Base-by-base conservation (phyloP, 768 basidiomycete species). In the Infundibulicybe gibba region DNA sequence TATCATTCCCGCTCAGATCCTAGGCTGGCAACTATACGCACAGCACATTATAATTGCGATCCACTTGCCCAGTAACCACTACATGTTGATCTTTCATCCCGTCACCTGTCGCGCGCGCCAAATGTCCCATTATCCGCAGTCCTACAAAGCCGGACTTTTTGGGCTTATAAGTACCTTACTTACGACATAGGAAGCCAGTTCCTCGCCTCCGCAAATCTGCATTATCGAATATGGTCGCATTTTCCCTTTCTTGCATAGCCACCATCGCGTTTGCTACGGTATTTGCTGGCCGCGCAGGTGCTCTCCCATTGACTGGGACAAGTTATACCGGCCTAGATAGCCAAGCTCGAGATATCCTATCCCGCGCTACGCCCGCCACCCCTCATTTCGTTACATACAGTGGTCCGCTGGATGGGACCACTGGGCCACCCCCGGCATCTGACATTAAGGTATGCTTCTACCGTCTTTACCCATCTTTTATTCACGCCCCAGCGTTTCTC, bases 321-420 rank as follows among this genome's bases (percentile, higher is more conserved):
- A 21, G 33, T 9, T 53, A 60, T 44, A 56, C 59, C 16, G 58
- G 56, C 19, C 60, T 70, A 14, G 59, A 58, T 44, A 50, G 63
- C 19, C 56, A 64, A 40, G 58, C 62, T 5, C 57, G 60, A 46
- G 61, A 66, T 31, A 60, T 72, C 42, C 37, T 69, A 41, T 56
- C 63, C 42, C 64, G 65, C 14, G 65, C 71, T 5, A 68, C 68
- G 9, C 67, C 68, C 25, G 69, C 71, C 17, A 68, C 79, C 3
- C 82, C 83, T 38, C 71, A 75, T 55, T 85, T 73, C 51, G 70
- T 76, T 6, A 58, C 69, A 12, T 75, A 77, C 46, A 59, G 59
- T 16, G 72, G 75, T 52, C 53, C 58, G 35, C 80, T 59, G 46
- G 35, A n/a, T 10, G 65, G 74, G 39, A 76, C 76, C 0, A 58